Conservation (phyloP, 73 alveolate species). For the Tetrahymena borealis region DNA sequence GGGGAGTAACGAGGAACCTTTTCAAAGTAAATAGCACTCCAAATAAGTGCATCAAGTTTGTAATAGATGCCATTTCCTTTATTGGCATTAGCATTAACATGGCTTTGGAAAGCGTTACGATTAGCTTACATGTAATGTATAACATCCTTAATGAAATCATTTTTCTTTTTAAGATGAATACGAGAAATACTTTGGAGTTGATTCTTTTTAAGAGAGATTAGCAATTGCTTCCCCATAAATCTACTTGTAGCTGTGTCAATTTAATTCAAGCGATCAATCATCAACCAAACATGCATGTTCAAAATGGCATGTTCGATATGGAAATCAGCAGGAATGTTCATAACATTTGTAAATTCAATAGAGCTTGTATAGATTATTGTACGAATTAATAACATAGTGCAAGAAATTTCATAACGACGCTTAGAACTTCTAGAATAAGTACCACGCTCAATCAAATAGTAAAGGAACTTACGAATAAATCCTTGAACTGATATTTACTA, state of each 20-base stretch:
- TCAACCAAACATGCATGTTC: constrained; percentile 67
- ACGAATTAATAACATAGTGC: constrained; percentile 12
- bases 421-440: background rate
- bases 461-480: background rate
- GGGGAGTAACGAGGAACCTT: constrained; percentile 74
- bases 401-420: background rate
- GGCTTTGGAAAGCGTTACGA: constrained; percentile 62
- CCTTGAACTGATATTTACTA: background rate
- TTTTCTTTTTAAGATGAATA: constrained; percentile 60
- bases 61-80: constrained; percentile 53
- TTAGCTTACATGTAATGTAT: constrained; percentile 61
- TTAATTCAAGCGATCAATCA: constrained; percentile 26
- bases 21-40: constrained; percentile 68
- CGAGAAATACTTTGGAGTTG: constrained; percentile 49
- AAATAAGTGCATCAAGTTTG: constrained; percentile 71
- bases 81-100: constrained; percentile 54
- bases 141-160: constrained; percentile 62
- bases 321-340: constrained; percentile 73
- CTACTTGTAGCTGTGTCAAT: constrained; percentile 6
- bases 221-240: constrained; percentile 26
- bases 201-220: constrained; percentile 43
- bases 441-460: background rate
- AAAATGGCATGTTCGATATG: constrained; percentile 68
- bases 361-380: constrained; percentile 53
- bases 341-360: constrained; percentile 58